These are phyloP conservation scores for Aspergillus pseudoglaucus DNA, from an alignment of 2,329 filamentous ascomycete genomes.

Conservation along the genomic window DNA sequence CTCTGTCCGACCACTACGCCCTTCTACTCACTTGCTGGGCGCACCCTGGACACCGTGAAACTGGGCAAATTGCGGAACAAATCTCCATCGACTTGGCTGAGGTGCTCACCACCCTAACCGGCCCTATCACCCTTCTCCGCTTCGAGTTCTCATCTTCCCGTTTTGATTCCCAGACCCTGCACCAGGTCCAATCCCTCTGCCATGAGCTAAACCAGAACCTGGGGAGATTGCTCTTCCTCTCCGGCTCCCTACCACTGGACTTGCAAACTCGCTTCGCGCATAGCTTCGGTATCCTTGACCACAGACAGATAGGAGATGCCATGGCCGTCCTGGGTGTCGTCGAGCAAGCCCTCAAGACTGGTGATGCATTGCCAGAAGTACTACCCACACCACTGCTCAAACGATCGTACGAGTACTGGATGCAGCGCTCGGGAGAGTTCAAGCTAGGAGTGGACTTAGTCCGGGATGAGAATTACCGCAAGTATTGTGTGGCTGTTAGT, in stretches of 20 bases:
- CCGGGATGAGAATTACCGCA: conserved; percentile 39
- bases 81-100: conserved; percentile 28
- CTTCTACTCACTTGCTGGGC: conserved; percentile 43
- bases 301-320: conserved; percentile 42
- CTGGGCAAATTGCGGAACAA: conserved; percentile 21
- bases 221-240: conserved; percentile 30
- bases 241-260: conserved; percentile 28
- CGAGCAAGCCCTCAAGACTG: conserved; percentile 44
- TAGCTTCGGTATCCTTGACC: conserved; percentile 37
- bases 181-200: conserved; percentile 26
- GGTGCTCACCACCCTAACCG: conserved; percentile 25
- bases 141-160: conserved; percentile 36
- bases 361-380: conserved; percentile 43
- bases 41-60: conserved; percentile 14
- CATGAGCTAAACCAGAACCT: conserved; percentile 29
- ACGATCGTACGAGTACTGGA: conserved; percentile 25
- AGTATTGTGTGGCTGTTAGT: conserved; percentile 43
- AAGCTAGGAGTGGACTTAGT: conserved; percentile 29
- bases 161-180: conserved; percentile 30
- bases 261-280: conserved; percentile 37
- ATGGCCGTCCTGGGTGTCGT: conserved; percentile 47
- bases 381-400: conserved; percentile 43
- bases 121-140: conserved; percentile 27
- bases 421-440: conserved; percentile 12
- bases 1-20: conserved; percentile 45